A percentile compares a stretch with the other conserved stretches of the same genome.
These are phyloP conservation scores for Phaffia rhodozyma DNA, from an alignment of 1,284 basidiomycete species.

Conservation along the genomic window DNA sequence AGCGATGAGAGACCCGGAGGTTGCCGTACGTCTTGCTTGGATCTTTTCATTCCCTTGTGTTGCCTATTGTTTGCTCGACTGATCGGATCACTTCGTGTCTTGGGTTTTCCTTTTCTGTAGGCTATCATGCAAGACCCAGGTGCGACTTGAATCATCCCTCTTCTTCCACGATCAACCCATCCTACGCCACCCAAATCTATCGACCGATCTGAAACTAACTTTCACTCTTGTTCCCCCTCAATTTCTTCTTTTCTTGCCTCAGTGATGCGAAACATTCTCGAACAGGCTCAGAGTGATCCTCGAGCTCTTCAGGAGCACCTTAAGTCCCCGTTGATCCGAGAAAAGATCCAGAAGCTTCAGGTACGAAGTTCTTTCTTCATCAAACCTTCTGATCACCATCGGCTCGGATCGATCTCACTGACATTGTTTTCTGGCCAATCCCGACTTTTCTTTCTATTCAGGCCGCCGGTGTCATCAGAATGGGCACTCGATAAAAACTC, in stretches of 20 bases:
- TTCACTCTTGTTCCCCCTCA: no score
- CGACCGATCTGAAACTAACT: no score
- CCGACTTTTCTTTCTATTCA: not conserved
- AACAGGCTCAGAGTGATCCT: conserved; percentile 87
- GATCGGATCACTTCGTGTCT: not conserved
- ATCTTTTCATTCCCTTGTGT: not conserved
- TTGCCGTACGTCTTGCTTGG: conserved; percentile 51
- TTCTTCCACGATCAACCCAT: no score
- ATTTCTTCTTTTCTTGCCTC: no score
- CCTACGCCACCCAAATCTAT: no score
- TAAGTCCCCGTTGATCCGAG: conserved; percentile 57
- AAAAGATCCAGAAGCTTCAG: conserved; percentile 77
- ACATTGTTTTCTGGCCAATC: not conserved
- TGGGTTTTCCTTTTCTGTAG: conserved; percentile 34
- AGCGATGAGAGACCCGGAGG: conserved; percentile 95
- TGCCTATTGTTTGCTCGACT: not conserved
- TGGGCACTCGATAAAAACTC: not conserved
- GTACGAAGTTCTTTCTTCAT: conserved; percentile 58
- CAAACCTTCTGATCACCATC: conserved; percentile 28
- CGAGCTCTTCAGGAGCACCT: conserved; percentile 88
- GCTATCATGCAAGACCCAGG: conserved; percentile 66
- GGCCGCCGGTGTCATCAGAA: conserved; percentile 17
- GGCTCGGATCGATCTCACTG: not conserved
- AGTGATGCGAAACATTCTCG: conserved; percentile 77
- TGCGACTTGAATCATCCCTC: not conserved